Evolutionary conservation across 305 asterid genomes (phyloP).

Genomic region (Fraxinus sp.): DNA sequence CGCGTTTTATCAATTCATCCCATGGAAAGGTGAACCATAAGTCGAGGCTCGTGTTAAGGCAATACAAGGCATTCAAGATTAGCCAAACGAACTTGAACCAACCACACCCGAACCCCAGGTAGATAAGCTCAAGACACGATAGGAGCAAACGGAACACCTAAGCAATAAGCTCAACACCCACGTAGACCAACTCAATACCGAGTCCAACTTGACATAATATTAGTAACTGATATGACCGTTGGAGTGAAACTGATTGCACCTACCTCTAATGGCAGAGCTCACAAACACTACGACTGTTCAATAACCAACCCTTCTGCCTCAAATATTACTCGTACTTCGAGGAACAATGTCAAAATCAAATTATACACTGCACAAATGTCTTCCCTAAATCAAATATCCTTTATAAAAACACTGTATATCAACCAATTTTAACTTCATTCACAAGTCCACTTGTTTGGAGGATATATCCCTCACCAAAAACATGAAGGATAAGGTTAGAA

Average conservation of each 20-base stretch:
- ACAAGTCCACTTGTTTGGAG: neutral
- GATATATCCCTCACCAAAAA: neutral
- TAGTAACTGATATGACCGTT: neutral
- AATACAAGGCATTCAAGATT: neutral
- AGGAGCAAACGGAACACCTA: neutral
- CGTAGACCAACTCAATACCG: neutral
- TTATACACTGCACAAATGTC: neutral
- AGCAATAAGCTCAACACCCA: neutral
- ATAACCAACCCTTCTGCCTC: neutral
- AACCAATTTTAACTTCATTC: neutral
- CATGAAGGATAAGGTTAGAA: neutral
- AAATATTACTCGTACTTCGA: neutral
- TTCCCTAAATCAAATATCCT: neutral
- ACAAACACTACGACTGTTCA: neutral
- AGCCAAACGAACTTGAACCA: neutral
- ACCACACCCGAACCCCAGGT: neutral
- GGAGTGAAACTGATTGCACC: neutral
- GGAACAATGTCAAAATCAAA: neutral
- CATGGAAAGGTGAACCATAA: neutral
- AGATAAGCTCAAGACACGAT: neutral
- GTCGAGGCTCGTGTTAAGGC: neutral
- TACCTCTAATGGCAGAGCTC: neutral
- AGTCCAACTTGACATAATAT: neutral
- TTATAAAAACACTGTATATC: neutral
- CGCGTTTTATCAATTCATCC: neutral